Base-by-base conservation (phyloP, 148 eudicot genomes). In the Camellia lanceoleosa region DNA sequence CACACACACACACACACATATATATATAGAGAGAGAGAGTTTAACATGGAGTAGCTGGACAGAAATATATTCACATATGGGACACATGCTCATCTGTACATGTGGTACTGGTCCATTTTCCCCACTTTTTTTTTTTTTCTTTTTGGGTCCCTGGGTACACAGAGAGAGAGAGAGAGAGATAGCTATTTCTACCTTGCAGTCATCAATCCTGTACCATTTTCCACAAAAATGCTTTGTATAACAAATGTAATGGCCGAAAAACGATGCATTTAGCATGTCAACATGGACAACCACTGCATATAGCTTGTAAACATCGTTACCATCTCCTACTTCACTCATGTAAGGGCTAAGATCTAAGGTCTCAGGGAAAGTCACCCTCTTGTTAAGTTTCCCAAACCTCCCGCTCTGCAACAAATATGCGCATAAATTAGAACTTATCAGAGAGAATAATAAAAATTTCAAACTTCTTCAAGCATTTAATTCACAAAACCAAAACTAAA, bases 211-310 rank as follows among this genome's bases (percentile, higher is more conserved):
- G 82, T 89, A 95, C 98, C 98, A 95, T 56, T 86, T 87, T 82
- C 98, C 98, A 77, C 78, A 69, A 54, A 91, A 91, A 83, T 89
- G 93, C 85, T 92, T 93, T 13, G 90, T 86, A 75, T 88, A 95
- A 68, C 98, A 95, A 52, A 95, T 93, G 82, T 95, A 95, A 73
- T 95, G 97, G 76, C 98, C 98, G 62, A 95, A 95, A 78, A 78
- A 95, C 30, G 98, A 95, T 42, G 98, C 98, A 87, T 95, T 95
- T 59, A 95, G 82, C 98, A 95, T 93, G 86, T 93, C 98, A 85
- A 95, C 87, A 79, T 95, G 98, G 77, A 95, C 97, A 80, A 95
- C 89, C 71, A 93, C 96, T 18, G 93, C 98, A 86, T 89, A 95
- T 61, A 95, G 83, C 88, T 90, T 86, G 91, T 90, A 95, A 76